Conservation (phyloP, 208 protist species). For the Acanthamoeba lenticulata region DNA sequence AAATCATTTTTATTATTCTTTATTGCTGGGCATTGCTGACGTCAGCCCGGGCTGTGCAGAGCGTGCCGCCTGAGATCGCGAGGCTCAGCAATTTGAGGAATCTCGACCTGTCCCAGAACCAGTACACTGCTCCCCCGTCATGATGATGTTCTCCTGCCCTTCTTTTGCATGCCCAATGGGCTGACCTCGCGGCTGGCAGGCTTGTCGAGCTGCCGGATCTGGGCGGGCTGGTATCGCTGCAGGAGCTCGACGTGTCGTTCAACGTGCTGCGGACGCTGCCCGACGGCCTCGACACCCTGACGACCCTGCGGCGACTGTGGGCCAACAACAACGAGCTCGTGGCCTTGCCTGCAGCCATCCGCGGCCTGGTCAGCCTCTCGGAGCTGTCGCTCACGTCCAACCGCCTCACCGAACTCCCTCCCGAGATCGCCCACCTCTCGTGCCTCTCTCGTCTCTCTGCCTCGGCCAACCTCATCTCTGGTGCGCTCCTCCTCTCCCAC, state of each 20-base stretch:
- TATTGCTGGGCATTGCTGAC: too few species aligned
- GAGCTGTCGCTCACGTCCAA: constrained; percentile 1
- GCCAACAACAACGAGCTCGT: constrained; percentile 37
- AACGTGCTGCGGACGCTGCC: not conserved
- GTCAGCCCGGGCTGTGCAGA: too few species aligned
- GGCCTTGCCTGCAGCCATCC: not conserved
- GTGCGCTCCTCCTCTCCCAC: not conserved
- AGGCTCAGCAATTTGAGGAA: constrained; percentile 27
- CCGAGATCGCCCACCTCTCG: not conserved
- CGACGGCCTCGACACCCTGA: not conserved
- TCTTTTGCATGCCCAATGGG: not conserved
- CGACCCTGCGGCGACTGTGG: not conserved
- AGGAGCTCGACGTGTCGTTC: constrained; percentile 10
- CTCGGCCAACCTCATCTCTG: not conserved
- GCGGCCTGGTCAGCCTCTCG: not conserved
- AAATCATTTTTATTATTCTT: not conserved
- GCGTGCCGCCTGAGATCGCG: not conserved
- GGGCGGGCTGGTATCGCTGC: not conserved
- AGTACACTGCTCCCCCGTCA: not conserved
- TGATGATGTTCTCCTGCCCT: not conserved
- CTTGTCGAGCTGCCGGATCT: not conserved
- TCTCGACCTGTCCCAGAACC: not conserved
- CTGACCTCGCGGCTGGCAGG: not conserved
- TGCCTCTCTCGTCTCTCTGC: not conserved
- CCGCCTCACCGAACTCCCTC: not conserved